A percentile compares a stretch with the other conserved stretches of the same genome.
Evolutionary conservation across 2,329 filamentous ascomycete genomes (phyloP).

Genomic region (Penicillium rolfsii): DNA sequence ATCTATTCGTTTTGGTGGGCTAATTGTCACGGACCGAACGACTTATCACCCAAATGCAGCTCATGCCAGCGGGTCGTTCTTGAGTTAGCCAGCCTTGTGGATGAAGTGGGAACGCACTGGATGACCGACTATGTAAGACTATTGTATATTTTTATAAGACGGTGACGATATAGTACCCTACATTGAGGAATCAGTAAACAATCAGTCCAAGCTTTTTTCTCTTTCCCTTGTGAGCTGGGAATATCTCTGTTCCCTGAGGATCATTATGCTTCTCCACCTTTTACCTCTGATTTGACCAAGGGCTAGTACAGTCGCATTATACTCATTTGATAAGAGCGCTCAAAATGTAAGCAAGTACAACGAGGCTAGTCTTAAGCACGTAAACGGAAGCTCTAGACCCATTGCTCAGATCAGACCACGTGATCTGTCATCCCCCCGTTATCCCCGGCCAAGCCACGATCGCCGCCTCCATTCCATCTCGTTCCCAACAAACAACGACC

Average conservation of each 20-base stretch:
- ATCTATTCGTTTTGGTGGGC: constrained; percentile 17
- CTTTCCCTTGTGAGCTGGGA: too few species aligned
- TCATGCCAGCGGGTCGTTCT: constrained; percentile 18
- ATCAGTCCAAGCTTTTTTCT: too few species aligned
- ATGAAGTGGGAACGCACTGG: constrained; percentile 20
- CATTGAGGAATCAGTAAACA: too few species aligned
- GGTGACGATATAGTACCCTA: not conserved
- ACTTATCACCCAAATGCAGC: constrained; percentile 6
- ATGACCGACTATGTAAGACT: constrained; percentile 16
- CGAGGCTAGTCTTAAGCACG: too few species aligned
- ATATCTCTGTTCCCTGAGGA: too few species aligned
- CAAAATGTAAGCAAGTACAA: too few species aligned
- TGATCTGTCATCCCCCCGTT: constrained; percentile 16
- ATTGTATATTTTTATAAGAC: constrained; percentile 18
- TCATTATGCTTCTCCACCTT: too few species aligned
- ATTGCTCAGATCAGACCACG: constrained; percentile 5
- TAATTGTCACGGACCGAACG: constrained; percentile 11
- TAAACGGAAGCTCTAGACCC: too few species aligned
- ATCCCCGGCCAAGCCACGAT: constrained; percentile 18
- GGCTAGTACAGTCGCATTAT: too few species aligned
- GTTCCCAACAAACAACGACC: constrained; percentile 3
- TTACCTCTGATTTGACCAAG: too few species aligned
- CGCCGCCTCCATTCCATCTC: constrained; percentile 4
- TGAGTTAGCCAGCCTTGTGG: constrained; percentile 13
- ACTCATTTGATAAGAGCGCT: too few species aligned